These are phyloP conservation scores for Fraxinus angustifolia DNA, from an alignment of 305 asterid genomes.

Conservation along the genomic window DNA sequence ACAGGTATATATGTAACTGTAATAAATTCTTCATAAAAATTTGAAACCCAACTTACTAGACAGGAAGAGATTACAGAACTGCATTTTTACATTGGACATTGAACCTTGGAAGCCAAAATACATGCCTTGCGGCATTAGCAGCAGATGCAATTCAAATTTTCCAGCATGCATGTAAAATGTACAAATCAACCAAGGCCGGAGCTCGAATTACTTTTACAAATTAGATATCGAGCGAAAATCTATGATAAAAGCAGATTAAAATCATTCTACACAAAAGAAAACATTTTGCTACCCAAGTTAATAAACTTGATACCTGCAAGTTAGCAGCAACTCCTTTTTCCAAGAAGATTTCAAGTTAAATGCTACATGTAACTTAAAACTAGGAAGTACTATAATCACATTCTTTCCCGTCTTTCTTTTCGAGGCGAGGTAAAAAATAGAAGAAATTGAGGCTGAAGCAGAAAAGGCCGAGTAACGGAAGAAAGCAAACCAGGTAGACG, in stretches of 20 bases:
- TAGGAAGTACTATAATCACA: slow-evolving; percentile 49
- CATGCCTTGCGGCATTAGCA: background rate
- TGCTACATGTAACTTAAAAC: slow-evolving; percentile 51
- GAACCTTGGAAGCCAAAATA: background rate
- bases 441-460: slow-evolving; percentile 16
- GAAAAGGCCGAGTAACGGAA: slow-evolving; percentile 40
- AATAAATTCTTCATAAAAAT: background rate
- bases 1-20: background rate
- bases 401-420: slow-evolving; percentile 41
- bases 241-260: slow-evolving; percentile 24
- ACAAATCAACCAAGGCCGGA: slow-evolving; percentile 40
- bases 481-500: background rate
- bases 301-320: slow-evolving; percentile 48
- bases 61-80: background rate
- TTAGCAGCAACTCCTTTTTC: slow-evolving; percentile 44
- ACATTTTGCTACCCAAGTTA: slow-evolving; percentile 28
- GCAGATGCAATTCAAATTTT: background rate
- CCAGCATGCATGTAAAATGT: slow-evolving; percentile 17
- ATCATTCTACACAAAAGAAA: slow-evolving; percentile 51
- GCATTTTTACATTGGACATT: background rate
- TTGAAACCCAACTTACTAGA: background rate
- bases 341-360: slow-evolving; percentile 39
- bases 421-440: slow-evolving; percentile 26
- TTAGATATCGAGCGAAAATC: slow-evolving; percentile 33
- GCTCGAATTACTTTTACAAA: slow-evolving; percentile 41